A percentile compares a stretch with the other conserved stretches of the same genome.
These are phyloP conservation scores for Apiospora aurea DNA, from an alignment of 2,329 filamentous ascomycete genomes.

Conservation along the genomic window DNA sequence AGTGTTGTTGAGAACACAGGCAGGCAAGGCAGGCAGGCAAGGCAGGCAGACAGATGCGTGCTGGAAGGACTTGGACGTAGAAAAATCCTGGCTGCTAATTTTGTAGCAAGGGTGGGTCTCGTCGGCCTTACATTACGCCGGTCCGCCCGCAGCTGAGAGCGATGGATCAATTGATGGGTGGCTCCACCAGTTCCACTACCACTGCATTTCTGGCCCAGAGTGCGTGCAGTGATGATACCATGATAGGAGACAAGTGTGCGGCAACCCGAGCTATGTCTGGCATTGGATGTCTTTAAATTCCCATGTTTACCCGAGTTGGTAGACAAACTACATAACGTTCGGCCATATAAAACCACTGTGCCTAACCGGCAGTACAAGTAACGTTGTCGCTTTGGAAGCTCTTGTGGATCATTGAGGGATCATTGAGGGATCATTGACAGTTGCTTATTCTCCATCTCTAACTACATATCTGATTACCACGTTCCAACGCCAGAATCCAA, in stretches of 20 bases:
- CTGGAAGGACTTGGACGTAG: not conserved
- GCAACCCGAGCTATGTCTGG: not conserved
- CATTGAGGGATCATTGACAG: not conserved
- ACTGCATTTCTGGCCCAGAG: not conserved
- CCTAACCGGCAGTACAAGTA: not conserved
- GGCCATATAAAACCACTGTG: not conserved
- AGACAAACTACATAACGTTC: not conserved
- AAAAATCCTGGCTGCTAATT: constrained; percentile 13
- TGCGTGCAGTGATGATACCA: too few relatives aligned
- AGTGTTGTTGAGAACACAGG: not conserved
- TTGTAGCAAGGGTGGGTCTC: not conserved
- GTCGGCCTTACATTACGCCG: constrained; percentile 13
- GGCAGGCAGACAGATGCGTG: not conserved
- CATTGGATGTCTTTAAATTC: too few relatives aligned
- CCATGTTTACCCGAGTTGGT: too few relatives aligned
- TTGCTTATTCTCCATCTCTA: constrained; percentile 11
- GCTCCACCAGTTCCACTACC: not conserved
- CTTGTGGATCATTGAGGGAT: not conserved
- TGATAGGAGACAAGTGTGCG: not conserved
- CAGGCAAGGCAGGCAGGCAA: too few relatives aligned
- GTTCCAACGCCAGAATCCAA: constrained; percentile 14
- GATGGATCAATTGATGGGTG: not conserved
- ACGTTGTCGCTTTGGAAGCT: not conserved
- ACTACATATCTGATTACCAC: constrained; percentile 5
- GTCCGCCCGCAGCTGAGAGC: not conserved